These are phyloP conservation scores for Pachysandra terminalis DNA, from an alignment of 164 flowering plant species.

Conservation along the genomic window DNA sequence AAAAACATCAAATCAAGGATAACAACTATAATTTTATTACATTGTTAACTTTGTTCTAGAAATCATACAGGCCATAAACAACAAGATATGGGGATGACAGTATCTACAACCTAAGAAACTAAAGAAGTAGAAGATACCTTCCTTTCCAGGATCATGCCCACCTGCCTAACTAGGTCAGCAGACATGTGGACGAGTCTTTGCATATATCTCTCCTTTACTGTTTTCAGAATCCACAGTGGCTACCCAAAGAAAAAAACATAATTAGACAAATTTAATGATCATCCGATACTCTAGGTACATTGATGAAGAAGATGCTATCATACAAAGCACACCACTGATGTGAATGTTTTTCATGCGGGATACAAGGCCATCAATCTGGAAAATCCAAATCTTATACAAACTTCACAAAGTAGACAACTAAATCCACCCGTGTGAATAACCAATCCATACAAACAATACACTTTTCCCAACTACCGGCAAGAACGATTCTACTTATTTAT, in stretches of 20 bases:
- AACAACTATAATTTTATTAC: not conserved
- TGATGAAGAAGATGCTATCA: too few relatives aligned
- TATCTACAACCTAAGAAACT: not conserved
- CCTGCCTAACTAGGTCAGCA: conserved; percentile 81
- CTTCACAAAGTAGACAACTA: not conserved
- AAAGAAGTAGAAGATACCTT: conserved; percentile 42
- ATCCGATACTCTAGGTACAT: too few relatives aligned
- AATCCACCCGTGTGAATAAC: too few relatives aligned
- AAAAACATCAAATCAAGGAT: too few relatives aligned
- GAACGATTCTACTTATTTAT: too few relatives aligned
- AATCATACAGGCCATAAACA: not conserved
- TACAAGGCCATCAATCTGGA: not conserved
- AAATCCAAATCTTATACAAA: not conserved
- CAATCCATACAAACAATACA: too few relatives aligned
- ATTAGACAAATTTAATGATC: not conserved
- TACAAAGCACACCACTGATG: not conserved
- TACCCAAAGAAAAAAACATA: conserved; percentile 11
- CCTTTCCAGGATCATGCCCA: conserved; percentile 49
- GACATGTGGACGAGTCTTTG: conserved; percentile 82
- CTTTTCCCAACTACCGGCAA: too few relatives aligned
- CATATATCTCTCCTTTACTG: conserved; percentile 54
- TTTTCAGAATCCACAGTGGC: conserved; percentile 90
- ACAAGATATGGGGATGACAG: not conserved
- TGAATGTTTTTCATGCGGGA: not conserved
- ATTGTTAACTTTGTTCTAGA: not conserved